Conservation (phyloP, 371 early-diverging fungal genomes). For the Coemansia sp. region DNA sequence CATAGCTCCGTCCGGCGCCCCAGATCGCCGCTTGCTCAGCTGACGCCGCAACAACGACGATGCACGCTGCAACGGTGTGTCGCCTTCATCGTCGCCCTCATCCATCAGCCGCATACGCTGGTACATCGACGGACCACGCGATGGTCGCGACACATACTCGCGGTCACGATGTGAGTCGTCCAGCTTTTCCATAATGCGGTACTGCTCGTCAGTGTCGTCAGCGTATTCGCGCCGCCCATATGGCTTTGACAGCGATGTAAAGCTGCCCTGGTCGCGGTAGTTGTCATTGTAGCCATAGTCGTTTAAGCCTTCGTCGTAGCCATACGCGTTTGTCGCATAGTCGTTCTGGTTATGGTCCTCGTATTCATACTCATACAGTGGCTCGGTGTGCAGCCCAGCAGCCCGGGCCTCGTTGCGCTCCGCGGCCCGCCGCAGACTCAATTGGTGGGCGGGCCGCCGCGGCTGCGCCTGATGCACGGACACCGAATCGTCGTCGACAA, state of each 20-base stretch:
- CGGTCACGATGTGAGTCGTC: constrained; percentile 46
- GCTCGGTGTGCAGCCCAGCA: constrained; percentile 26
- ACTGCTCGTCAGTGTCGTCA: constrained; percentile 7
- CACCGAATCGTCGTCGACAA: constrained; percentile 40
- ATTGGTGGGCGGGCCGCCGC: constrained; percentile 36
- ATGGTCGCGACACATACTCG: constrained; percentile 43
- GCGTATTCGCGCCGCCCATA: constrained; percentile 20
- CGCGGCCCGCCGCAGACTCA: constrained; percentile 36
- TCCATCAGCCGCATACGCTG: constrained; percentile 49
- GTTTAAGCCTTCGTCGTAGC: too few relatives aligned
- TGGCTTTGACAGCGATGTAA: constrained; percentile 31
- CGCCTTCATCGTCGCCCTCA: constrained; percentile 35
- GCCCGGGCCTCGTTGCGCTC: constrained; percentile 24
- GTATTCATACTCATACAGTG: constrained; percentile 25
- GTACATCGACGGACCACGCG: constrained; percentile 47
- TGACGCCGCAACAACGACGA: constrained; percentile 35
- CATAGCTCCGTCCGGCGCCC: constrained; percentile 18
- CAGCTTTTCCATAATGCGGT: constrained; percentile 42
- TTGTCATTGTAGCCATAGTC: constrained; percentile 7
- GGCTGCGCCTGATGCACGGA: constrained; percentile 29
- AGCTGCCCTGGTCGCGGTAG: constrained; percentile 19
- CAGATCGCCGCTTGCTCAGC: constrained; percentile 50
- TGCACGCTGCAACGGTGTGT: constrained; percentile 38
- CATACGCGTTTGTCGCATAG: too few relatives aligned
- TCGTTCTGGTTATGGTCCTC: too few relatives aligned